phyloP scores from a whole-genome alignment of 805 yeast species.

The Teunomyces pallodes region DNA sequence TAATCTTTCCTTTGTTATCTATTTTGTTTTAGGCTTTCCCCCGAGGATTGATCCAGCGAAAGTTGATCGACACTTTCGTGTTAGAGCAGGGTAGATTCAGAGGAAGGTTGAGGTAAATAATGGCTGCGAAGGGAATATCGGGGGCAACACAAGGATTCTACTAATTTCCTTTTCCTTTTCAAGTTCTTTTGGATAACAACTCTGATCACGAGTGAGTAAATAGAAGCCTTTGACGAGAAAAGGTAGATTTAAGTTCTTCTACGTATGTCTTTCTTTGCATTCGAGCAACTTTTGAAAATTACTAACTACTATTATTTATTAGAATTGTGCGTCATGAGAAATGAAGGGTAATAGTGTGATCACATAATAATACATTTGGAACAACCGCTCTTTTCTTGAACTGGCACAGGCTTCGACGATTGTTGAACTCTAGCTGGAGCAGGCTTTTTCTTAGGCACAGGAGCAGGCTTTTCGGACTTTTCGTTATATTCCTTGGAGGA shows the following conservation, averaged over 20 bases:
- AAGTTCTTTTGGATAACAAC: background rate
- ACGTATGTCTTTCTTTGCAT: background rate
- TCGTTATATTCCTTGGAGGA: background rate
- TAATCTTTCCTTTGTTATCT: background rate
- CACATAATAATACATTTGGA: slow-evolving; percentile 12
- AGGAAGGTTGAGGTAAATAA: background rate
- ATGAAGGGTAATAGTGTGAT: background rate
- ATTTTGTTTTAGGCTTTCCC: slow-evolving; percentile 5
- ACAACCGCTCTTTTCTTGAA: slow-evolving; percentile 10
- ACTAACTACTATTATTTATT: slow-evolving; percentile 6
- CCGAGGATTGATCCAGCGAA: slow-evolving; percentile 8
- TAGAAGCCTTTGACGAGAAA: background rate
- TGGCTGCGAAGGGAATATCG: background rate
- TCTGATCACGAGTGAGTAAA: background rate
- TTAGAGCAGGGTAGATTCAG: slow-evolving; percentile 1
- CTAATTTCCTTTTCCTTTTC: background rate
- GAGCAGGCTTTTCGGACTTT: background rate
- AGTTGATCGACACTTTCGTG: slow-evolving; percentile 4
- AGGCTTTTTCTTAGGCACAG: background rate
- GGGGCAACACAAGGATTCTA: background rate
- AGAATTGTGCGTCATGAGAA: background rate
- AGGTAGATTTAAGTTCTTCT: slow-evolving; percentile 3
- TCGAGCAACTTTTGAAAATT: background rate
- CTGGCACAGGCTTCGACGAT: slow-evolving; percentile 8
- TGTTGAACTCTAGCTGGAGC: slow-evolving; percentile 9